A percentile compares a stretch with the other conserved stretches of the same genome.
Evolutionary conservation across 2,329 filamentous ascomycete species (phyloP).

Genomic region (Volutella citrinella): DNA sequence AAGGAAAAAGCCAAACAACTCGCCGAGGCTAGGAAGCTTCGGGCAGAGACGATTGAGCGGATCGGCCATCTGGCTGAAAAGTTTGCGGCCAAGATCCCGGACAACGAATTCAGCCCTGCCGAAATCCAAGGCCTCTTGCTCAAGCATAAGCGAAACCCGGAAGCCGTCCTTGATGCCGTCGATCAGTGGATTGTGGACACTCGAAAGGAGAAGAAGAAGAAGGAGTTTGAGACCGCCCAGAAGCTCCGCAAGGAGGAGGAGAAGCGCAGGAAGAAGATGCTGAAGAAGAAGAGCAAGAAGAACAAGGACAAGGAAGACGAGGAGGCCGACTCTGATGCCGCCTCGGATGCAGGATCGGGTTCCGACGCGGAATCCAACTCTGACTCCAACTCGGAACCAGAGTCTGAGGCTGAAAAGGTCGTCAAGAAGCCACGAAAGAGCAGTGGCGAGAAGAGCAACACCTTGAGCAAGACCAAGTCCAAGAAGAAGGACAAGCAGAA

Average conservation of each 20-base stretch:
- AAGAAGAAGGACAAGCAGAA: slow-evolving; percentile 16
- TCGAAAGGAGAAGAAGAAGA: slow-evolving; percentile 46
- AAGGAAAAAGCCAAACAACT: slow-evolving; percentile 27
- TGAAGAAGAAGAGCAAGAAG: slow-evolving; percentile 28
- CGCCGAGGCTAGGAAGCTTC: slow-evolving; percentile 28
- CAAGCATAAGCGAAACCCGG: slow-evolving; percentile 51
- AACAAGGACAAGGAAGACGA: slow-evolving; percentile 25
- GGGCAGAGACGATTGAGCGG: slow-evolving; percentile 34
- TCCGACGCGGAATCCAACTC: too few species aligned
- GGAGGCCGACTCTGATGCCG: too few species aligned
- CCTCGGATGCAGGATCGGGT: too few species aligned
- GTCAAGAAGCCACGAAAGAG: slow-evolving; percentile 17
- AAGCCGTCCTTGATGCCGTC: slow-evolving; percentile 43
- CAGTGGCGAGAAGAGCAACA: slow-evolving; percentile 22
- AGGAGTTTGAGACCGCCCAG: slow-evolving; percentile 41
- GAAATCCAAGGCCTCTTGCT: slow-evolving; percentile 60
- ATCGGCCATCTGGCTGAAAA: slow-evolving; percentile 44
- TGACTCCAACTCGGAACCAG: background rate
- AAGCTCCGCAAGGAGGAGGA: slow-evolving; percentile 37
- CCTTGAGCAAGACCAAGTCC: slow-evolving; percentile 21
- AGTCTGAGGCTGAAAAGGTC: slow-evolving; percentile 8
- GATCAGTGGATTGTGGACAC: slow-evolving; percentile 49
- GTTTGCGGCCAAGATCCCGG: slow-evolving; percentile 51
- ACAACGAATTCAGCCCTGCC: slow-evolving; percentile 55
- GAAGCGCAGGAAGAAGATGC: slow-evolving; percentile 31